Evolutionary conservation across 2,329 filamentous ascomycete genomes (phyloP), one percentile per base, ranked within the genome.

Genomic region (Chalaropsis ovoidea): DNA sequence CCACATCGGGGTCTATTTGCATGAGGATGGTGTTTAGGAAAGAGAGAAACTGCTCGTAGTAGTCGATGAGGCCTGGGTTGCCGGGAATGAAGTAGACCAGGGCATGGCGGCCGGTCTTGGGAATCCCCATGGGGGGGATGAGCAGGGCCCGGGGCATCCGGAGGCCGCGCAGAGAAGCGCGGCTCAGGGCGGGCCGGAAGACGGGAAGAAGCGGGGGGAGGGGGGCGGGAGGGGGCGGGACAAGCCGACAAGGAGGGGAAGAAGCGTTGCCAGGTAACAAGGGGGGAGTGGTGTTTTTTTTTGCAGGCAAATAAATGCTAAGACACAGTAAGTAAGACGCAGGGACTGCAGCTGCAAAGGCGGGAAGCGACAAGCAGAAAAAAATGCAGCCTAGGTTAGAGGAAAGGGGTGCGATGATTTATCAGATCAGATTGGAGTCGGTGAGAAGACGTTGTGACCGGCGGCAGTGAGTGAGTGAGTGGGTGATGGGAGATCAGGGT

Each of bases 31-130:
- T 72, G 58, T 83, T 78, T 1, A 91, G 75, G 15, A 79, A 77
- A 0, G 76, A 76, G 11, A 91, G 77, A 73, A 90, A 93, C 45
- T 82, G 79, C 66, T 76, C 76, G 74, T 93, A 93, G 78, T 89
- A 93, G 65, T 81, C 82, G 62, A 91, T 81, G 19, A 90, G 78
- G 4, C 89, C 89, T 4, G 89, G 89, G 69, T 93, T 93, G 22
- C 89, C 89, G 35, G 86, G 83, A 49, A 93, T 79, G 74, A 89
- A 87, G 76, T 85, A 90, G 69, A 92, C 76, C 62, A 91, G 80
- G 68, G 75, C 76, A 68, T 71, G 75, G 15, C 68, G 68, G 19
- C 67, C 65, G 60, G 69, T 65, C 8, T 63, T 61, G 22, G 69
- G 68, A 31, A 67, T 67, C 61, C 69, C 68, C 27, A 67, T 68